Evolutionary conservation across 345 rosid genomes (phyloP).

Genomic region (Microthlaspi erraticum): DNA sequence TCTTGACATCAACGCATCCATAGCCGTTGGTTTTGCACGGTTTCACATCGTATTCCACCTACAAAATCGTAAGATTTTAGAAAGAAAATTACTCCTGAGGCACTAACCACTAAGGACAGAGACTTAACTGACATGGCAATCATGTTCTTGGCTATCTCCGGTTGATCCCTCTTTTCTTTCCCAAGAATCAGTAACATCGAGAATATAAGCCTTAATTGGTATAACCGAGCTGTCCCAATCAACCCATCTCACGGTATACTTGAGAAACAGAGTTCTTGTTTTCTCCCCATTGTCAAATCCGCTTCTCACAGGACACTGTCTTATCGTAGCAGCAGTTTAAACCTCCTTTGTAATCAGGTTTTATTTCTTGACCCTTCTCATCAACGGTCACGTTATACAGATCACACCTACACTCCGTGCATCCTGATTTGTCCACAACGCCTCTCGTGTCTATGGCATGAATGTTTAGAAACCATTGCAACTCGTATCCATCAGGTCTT

Average conservation of each 20-base stretch:
- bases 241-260: slow-evolving; percentile 72
- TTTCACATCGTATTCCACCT: slow-evolving; percentile 76
- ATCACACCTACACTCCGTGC: slow-evolving; percentile 78
- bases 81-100: slow-evolving; percentile 19
- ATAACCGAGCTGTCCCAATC: slow-evolving; percentile 67
- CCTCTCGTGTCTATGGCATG: slow-evolving; percentile 92
- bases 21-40: slow-evolving; percentile 47
- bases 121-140: slow-evolving; percentile 58
- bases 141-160: slow-evolving; percentile 50
- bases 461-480: slow-evolving; percentile 75
- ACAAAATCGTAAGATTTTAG: slow-evolving; percentile 14
- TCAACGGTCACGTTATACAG: slow-evolving; percentile 72
- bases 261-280: slow-evolving; percentile 55
- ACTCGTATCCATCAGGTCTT: slow-evolving; percentile 70
- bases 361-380: slow-evolving; percentile 52
- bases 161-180: slow-evolving; percentile 46
- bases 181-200: slow-evolving; percentile 83
- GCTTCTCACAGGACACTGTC: slow-evolving; percentile 58
- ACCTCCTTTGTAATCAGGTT: slow-evolving; percentile 74
- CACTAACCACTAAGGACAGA: neutral
- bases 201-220: slow-evolving; percentile 69
- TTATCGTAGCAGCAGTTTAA: slow-evolving; percentile 68
- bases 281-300: slow-evolving; percentile 61
- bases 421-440: slow-evolving; percentile 69
- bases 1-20: slow-evolving; percentile 57